Base-by-base conservation (phyloP, 2,329 filamentous ascomycete genomes). In the Botrytis fragariae region DNA sequence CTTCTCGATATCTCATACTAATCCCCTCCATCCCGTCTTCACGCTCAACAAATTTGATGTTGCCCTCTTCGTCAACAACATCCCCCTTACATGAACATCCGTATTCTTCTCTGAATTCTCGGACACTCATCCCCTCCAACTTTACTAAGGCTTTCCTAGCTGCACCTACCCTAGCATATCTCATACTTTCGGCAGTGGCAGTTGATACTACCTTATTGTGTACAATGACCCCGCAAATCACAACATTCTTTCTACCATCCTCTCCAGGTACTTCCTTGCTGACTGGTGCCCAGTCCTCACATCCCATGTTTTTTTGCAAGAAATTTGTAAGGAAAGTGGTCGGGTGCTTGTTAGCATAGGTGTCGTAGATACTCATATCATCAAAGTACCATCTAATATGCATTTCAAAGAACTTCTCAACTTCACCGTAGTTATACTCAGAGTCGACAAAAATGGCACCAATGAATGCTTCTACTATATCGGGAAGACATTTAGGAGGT, bases 401-500 rank as follows among this genome's bases (percentile, higher is more conserved):
- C 22, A 79, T 81, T n/a, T 89, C 83, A 82, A 97, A 98, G 83
- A 99, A 98, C 0, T 81, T 80, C 75, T 92, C 89, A 1, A 98
- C 92, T 29, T 90, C 86, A 20, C 81, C 81, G 81, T 92, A 98
- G 79, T 96, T 84, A 83, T 95, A 98, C 63, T 87, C 85, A 0
- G 93, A 92, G 82, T 99, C 96, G 18, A 99, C 92, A 80, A 98
- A 98, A 35, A 98, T 86, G 32, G 95, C 95, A 1, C 94, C 96
- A 4, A 98, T 84, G 78, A 94, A 96, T 0, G 95, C 90, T 85
- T 99, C 96, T 5, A 98, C 86, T 54, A 97, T 89, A 81, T 99
- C 96, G 0, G 95, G 89, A 9, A 98, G 88, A 71, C 84, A 86
- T 79, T 96, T 96, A 14, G 92, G 93, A 1, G 92, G 90, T 59